These are phyloP conservation scores for Salvia hispanica DNA, from an alignment of 257 asterid genomes.

Conservation along the genomic window DNA sequence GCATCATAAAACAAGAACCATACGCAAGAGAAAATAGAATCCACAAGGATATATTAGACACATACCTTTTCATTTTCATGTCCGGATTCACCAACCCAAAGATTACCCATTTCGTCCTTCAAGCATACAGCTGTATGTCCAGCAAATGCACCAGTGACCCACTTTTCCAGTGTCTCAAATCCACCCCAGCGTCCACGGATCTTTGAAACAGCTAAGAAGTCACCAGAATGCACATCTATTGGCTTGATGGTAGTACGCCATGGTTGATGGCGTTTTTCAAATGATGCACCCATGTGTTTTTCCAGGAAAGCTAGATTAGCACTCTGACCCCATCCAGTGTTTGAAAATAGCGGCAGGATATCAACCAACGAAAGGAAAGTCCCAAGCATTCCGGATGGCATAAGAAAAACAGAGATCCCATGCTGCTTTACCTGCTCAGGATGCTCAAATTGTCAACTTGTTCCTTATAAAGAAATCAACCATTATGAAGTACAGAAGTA, in stretches of 20 bases:
- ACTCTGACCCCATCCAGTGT: conserved; percentile 97
- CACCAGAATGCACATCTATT: conserved; percentile 87
- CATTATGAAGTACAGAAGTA: background rate
- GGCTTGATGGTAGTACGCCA: conserved; percentile 73
- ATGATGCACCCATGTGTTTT: conserved; percentile 96
- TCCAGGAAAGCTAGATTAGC: conserved; percentile 83
- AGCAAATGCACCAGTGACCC: conserved; percentile 99
- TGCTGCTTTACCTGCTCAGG: conserved; percentile 87
- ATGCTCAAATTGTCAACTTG: conserved; percentile 32
- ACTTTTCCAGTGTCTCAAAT: conserved; percentile 98
- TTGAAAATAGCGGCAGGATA: conserved; percentile 90
- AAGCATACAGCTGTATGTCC: conserved; percentile 98
- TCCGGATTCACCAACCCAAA: conserved; percentile 99
- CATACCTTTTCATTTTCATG: conserved; percentile 95
- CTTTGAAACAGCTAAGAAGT: conserved; percentile 92
- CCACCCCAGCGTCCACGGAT: conserved; percentile 99
- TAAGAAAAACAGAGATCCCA: conserved; percentile 91
- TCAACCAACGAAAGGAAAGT: conserved; percentile 91
- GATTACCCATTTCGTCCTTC: conserved; percentile 83
- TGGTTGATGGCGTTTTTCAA: conserved; percentile 75
- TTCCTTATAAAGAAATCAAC: background rate
- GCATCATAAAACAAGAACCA: background rate
- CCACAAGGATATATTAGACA: background rate
- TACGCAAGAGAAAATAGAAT: background rate
- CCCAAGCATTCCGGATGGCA: conserved; percentile 99